Evolutionary conservation across 495 filamentous ascomycete species (phyloP).

Genomic region (Neurospora tetrasperma): DNA sequence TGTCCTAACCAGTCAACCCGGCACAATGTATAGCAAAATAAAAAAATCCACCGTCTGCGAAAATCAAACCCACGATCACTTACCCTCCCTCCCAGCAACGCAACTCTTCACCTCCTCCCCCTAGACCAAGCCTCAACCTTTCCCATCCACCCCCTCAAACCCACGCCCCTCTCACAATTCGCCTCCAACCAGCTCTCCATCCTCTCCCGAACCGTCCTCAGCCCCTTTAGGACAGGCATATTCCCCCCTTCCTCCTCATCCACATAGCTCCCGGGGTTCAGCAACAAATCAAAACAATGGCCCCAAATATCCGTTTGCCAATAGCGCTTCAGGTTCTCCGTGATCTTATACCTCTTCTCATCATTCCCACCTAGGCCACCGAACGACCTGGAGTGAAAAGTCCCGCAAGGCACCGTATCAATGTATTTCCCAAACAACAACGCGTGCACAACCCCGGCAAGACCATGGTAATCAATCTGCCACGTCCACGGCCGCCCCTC

Average conservation of each 20-base stretch:
- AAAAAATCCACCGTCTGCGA: not conserved
- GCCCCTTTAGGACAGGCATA: slow-evolving; percentile 57
- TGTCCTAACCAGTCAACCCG: not conserved
- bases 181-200: slow-evolving; percentile 82
- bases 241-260: slow-evolving; percentile 46
- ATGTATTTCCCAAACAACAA: slow-evolving; percentile 93
- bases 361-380: slow-evolving; percentile 32
- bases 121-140: slow-evolving; percentile 51
- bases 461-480: slow-evolving; percentile 88
- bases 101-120: slow-evolving; percentile 15
- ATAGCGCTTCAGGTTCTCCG: slow-evolving; percentile 76
- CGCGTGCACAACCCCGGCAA: slow-evolving; percentile 75
- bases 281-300: slow-evolving; percentile 70
- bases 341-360: slow-evolving; percentile 53
- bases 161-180: slow-evolving; percentile 73
- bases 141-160: slow-evolving; percentile 58
- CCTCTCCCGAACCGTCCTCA: slow-evolving; percentile 53
- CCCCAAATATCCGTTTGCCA: slow-evolving; percentile 91
- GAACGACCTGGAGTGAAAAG: not conserved
- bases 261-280: slow-evolving; percentile 63
- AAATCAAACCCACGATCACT: too few species aligned
- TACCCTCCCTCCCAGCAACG: too few species aligned
- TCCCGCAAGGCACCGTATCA: slow-evolving; percentile 52
- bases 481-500: slow-evolving; percentile 90
- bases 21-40: not conserved